phyloP scores from a whole-genome alignment of 2,329 filamentous ascomycete genomes.

The Ambrosiella cleistominuta region DNA sequence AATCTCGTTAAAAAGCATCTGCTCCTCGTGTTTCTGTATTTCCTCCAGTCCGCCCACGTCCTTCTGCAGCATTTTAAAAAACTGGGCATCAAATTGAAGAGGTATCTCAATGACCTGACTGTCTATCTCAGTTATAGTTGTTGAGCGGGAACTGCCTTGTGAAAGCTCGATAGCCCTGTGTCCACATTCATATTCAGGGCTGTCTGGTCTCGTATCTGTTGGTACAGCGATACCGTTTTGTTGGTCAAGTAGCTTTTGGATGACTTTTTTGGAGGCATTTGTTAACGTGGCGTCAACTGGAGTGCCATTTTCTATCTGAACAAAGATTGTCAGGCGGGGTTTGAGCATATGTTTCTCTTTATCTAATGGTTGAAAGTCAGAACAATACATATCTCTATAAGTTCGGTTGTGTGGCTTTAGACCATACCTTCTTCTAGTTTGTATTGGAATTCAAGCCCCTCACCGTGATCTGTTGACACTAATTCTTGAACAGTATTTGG shows the following conservation, averaged over 20 bases:
- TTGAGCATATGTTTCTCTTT: slow-evolving; percentile 32
- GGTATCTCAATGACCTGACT: slow-evolving; percentile 46
- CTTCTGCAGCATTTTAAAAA: slow-evolving; percentile 57
- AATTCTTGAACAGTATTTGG: slow-evolving; percentile 51
- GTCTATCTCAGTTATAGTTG: background rate
- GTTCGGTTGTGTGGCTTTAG: background rate
- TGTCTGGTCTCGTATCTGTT: background rate
- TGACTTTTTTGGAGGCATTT: slow-evolving; percentile 42
- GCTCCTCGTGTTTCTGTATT: slow-evolving; percentile 49
- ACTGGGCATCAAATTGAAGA: slow-evolving; percentile 58
- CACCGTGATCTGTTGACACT: slow-evolving; percentile 32
- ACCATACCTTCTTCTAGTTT: slow-evolving; percentile 30
- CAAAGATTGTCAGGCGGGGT: slow-evolving; percentile 52
- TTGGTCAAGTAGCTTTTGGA: slow-evolving; percentile 34
- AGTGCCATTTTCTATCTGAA: slow-evolving; percentile 48
- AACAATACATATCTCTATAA: background rate
- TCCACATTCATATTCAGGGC: background rate
- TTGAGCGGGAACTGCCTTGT: background rate
- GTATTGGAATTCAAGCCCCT: slow-evolving; percentile 34
- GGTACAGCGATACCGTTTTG: background rate
- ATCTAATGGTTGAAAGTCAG: slow-evolving; percentile 16
- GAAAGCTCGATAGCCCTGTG: background rate
- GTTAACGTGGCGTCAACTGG: slow-evolving; percentile 52
- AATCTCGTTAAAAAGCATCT: slow-evolving; percentile 45
- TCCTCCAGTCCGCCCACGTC: slow-evolving; percentile 53